Evolutionary conservation across 2,329 filamentous ascomycete species (phyloP), one percentile per base, ranked within the genome.

Genomic region (Passalora sequoiae): DNA sequence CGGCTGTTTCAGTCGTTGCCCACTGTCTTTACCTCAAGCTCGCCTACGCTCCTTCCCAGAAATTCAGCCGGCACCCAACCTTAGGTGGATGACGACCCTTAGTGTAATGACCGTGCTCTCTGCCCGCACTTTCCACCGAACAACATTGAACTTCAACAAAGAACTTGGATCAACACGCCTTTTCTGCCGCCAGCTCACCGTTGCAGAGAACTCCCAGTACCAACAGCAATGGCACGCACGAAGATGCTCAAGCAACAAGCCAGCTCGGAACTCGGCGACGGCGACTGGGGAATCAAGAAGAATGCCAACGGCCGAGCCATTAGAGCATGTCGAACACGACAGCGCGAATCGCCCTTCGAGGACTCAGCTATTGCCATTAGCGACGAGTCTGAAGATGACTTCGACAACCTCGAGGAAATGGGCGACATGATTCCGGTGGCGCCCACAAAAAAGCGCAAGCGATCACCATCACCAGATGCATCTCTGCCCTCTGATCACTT

Each of bases 301-400:
- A 69, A 69, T 52, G 52, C 60, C 41, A 70, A 67, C 6, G 69
- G 69, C 35, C 61, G 69, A 4, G 69, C 69, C 5, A 63, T 71
- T n/a, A 65, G 69, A 30, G 54, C 52, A 38, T 55, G 52, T 44
- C 61, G 63, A 24, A 63, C 56, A n/a, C 65, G 66, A 8, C 62
- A 61, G 43, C 51, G 47, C 10, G 51, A 56, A 6, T 64, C 58
- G 2, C 66, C 61, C n/a, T 72, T 64, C 44, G 62, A 70, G 15
- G 66, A 70, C 43, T 67, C 66, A 2, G 55, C 54, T 10, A 48
- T 59, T 3, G 50, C 61, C 39, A 60, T 68, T 22, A 66, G 65
- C 31, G 65, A 63, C 21, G 51, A 58, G 28, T 49, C 56, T 5
- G 55, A 63, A n/a, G 59, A 61, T 37, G 50, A 60, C 29, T 49